Base-by-base conservation (phyloP, 2,329 filamentous ascomycete species). In the Diaporthe sp. region DNA sequence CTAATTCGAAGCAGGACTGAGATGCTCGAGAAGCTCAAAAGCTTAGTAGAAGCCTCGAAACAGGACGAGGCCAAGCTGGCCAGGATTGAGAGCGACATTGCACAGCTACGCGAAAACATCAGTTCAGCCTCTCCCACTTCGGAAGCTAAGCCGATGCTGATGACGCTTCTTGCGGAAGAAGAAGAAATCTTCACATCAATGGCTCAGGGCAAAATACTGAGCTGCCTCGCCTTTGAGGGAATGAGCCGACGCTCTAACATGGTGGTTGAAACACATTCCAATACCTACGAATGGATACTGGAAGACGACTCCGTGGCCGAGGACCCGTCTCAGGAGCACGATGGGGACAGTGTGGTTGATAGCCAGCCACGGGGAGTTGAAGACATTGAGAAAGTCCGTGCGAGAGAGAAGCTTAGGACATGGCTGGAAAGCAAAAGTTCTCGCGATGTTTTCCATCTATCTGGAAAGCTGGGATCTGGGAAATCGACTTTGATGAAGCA, bases 401-500 rank as follows among this genome's bases (percentile, higher is more conserved):
- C 68, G 2, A 71, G 53, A 34, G 68, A 60, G 2, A 71, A 71
- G 22, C 53, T 71, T 7, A 34, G 25, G 6, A 17, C 53, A 37
- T 71, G 68, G 68, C 10, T 71, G 25, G 39, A 31, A 22, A 31
- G 39, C 53, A 3, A 15, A 34, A 34, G 4, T 37, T 46, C 53
- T 1, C n/a, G 39, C 12, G 39, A 71, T 19, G 42, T 60, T 15
- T 71, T 71, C 19, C 68, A 71, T 25, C 68, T 71, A 0, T 71
- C 68, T 9, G 68, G 68, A 12, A 71, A 71, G 31, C 12, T 71
- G 2, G 68, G 68, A 3, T 71, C 68, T n/a, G 68, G 68, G 2
- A 71, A 71, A 6, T 71, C 86, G 19, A 71, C 68, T 7, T 37
- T 71, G 19, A 71, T 71, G 37, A 71, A 71, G 25, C 57, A n/a